phyloP scores from a whole-genome alignment of 805 yeast species.

The Grigorovia transvaalensis region DNA sequence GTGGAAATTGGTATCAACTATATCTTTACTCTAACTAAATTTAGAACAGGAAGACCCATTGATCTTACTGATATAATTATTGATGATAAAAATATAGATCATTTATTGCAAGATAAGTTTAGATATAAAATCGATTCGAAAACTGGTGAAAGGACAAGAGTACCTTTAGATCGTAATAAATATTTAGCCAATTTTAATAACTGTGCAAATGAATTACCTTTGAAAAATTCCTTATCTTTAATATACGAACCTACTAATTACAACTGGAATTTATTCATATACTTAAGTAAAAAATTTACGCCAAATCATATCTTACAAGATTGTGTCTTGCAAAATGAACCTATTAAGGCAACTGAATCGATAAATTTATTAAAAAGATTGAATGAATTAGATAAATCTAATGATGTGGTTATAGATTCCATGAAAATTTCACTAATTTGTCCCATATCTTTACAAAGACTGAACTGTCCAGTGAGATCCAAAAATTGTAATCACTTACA shows the following conservation, averaged over 20 bases:
- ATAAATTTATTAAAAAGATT: conserved; percentile 26
- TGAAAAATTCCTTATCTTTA: neutral
- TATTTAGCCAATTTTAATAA: neutral
- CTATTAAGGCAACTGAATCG: neutral
- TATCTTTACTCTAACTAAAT: neutral
- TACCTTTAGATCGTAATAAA: neutral
- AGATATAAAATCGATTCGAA: neutral
- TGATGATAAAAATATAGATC: neutral
- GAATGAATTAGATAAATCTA: conserved; percentile 44
- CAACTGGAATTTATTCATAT: neutral
- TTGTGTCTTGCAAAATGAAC: neutral
- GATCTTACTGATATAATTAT: neutral
- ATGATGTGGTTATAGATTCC: conserved; percentile 57
- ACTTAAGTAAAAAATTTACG: neutral
- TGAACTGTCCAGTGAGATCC: conserved; percentile 64
- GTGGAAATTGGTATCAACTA: neutral
- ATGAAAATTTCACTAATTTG: conserved; percentile 61
- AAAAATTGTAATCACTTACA: conserved; percentile 70
- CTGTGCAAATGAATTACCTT: neutral
- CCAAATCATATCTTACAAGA: neutral
- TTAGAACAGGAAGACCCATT: neutral
- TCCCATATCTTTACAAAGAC: conserved; percentile 64
- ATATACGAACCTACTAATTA: neutral
- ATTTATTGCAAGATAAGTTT: neutral
- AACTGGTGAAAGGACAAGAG: neutral